Conservation (phyloP, 768 basidiomycete genomes). For the Psilocybe cyanescens region DNA sequence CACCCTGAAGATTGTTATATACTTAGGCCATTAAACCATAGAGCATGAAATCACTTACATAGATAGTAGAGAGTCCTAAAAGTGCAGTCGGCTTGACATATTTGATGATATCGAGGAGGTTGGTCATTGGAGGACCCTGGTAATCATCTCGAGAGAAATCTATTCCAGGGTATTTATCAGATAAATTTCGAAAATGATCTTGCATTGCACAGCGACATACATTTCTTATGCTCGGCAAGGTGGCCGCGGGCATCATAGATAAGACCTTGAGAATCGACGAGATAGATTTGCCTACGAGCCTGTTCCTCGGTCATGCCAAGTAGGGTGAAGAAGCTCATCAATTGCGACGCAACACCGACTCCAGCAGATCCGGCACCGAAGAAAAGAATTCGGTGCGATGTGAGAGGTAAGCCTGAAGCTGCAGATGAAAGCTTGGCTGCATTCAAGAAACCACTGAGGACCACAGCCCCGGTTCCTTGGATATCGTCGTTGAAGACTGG, state of each 20-base stretch:
- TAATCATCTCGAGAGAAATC: conserved; percentile 87
- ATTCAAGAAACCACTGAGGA: conserved; percentile 88
- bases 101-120: conserved; percentile 77
- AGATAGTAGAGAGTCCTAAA: conserved; percentile 87
- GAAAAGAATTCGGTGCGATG: conserved; percentile 86
- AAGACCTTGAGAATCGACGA: conserved; percentile 87
- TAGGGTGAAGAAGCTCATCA: conserved; percentile 87
- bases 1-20: conserved; percentile 45
- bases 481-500: conserved; percentile 92
- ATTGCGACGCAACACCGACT: conserved; percentile 89
- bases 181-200: background rate
- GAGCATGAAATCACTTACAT: conserved; percentile 34
- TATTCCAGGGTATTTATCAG: conserved; percentile 28
- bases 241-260: conserved; percentile 76
- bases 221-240: conserved; percentile 85
- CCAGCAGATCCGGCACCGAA: conserved; percentile 92
- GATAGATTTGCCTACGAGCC: conserved; percentile 77
- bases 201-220: conserved; percentile 37
- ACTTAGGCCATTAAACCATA: background rate
- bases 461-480: conserved; percentile 89
- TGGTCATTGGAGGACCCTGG: conserved; percentile 70
- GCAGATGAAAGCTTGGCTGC: conserved; percentile 78
- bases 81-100: conserved; percentile 89
- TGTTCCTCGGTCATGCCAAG: conserved; percentile 78
- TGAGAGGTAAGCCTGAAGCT: conserved; percentile 69